These are phyloP conservation scores for Zygosaccharomyces kombuchaensis DNA, from an alignment of 805 yeast species.

Conservation along the genomic window DNA sequence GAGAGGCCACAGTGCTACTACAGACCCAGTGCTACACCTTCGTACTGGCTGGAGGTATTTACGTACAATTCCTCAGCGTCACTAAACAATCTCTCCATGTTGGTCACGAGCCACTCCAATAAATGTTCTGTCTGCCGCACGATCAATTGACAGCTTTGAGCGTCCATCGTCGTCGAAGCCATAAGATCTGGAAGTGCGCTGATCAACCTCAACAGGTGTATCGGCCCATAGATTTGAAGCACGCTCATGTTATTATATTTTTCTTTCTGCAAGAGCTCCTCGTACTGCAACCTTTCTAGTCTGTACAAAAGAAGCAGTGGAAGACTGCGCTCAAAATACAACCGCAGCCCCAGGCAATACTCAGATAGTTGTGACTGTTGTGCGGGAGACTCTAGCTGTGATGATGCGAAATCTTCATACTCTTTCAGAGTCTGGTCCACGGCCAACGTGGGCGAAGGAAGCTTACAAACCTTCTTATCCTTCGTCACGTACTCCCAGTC, in stretches of 20 bases:
- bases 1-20: constrained; percentile 4
- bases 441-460: constrained; percentile 53
- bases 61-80: constrained; percentile 23
- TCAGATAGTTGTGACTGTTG: constrained; percentile 56
- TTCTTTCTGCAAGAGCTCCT: constrained; percentile 18
- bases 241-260: constrained; percentile 11
- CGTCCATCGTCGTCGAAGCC: constrained; percentile 74
- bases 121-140: constrained; percentile 28
- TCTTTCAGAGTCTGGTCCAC: constrained; percentile 51
- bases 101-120: constrained; percentile 26
- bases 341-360: constrained; percentile 60
- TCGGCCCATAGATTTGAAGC: constrained; percentile 63
- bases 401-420: constrained; percentile 39
- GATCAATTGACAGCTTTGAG: constrained; percentile 45
- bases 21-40: constrained; percentile 35
- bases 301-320: constrained; percentile 30
- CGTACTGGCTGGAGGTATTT: constrained; percentile 35
- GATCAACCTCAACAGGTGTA: constrained; percentile 73
- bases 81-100: constrained; percentile 16
- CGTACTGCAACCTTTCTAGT: constrained; percentile 31
- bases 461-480: constrained; percentile 60
- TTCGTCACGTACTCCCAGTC: constrained; percentile 93
- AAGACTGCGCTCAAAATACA: constrained; percentile 70
- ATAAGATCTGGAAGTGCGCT: constrained; percentile 81
- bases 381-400: constrained; percentile 33